phyloP scores from a whole-genome alignment of 1,139 yeast species.

The Hansenula lynferdii region DNA sequence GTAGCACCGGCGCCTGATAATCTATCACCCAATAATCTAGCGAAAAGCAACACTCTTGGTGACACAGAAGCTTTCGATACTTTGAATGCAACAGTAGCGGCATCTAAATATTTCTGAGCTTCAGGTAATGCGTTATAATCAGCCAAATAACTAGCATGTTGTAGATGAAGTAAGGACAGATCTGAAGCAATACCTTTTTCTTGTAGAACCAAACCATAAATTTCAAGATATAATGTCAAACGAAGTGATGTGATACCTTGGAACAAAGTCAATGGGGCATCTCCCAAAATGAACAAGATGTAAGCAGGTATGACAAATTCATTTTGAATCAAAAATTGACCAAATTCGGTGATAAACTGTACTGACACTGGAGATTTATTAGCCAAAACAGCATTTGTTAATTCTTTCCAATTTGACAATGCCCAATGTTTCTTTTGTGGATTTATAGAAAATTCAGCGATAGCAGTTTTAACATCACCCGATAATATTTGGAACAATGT shows the following conservation, averaged over 20 bases:
- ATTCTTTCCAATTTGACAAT: slow-evolving; percentile 44
- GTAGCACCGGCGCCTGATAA: slow-evolving; percentile 37
- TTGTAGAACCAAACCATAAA: slow-evolving; percentile 58
- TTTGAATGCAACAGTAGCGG: slow-evolving; percentile 40
- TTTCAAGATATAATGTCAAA: slow-evolving; percentile 54
- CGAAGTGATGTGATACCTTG: slow-evolving; percentile 25
- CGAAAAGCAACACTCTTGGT: slow-evolving; percentile 28
- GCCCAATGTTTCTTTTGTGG: slow-evolving; percentile 45
- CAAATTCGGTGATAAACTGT: slow-evolving; percentile 50
- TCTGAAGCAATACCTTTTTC: slow-evolving; percentile 32
- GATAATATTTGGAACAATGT: slow-evolving; percentile 58
- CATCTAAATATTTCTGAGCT: slow-evolving; percentile 58
- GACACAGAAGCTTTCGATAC: slow-evolving; percentile 37
- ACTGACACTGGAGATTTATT: slow-evolving; percentile 34
- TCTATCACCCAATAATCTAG: slow-evolving; percentile 39
- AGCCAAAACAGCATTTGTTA: slow-evolving; percentile 40
- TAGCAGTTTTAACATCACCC: slow-evolving; percentile 54
- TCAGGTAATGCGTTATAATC: slow-evolving; percentile 56
- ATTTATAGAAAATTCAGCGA: slow-evolving; percentile 42
- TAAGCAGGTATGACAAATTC: slow-evolving; percentile 38
- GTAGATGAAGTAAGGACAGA: slow-evolving; percentile 48
- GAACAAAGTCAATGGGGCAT: slow-evolving; percentile 35
- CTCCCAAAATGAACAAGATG: slow-evolving; percentile 45
- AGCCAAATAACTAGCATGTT: slow-evolving; percentile 58
- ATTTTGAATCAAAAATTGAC: slow-evolving; percentile 39